phyloP scores from a whole-genome alignment of 2,329 filamentous ascomycete genomes.

The Colletotrichum viniferum region DNA sequence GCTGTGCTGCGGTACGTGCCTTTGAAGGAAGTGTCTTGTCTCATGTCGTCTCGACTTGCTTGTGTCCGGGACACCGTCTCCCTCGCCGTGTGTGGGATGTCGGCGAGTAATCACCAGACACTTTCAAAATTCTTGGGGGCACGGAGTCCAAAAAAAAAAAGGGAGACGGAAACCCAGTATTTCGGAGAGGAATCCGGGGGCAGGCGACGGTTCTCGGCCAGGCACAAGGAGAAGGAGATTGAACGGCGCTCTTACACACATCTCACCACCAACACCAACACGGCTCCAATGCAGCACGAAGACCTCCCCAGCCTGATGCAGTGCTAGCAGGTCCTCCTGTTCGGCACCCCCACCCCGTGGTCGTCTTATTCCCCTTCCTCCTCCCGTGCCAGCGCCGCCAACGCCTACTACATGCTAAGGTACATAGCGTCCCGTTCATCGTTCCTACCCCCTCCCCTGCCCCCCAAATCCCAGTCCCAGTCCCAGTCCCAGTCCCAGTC shows the following conservation, averaged over 20 bases:
- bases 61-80: background rate
- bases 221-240: background rate
- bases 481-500: background rate
- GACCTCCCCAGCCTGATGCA: background rate
- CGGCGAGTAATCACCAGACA: background rate
- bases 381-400: background rate
- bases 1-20: background rate
- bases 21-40: constrained; percentile 12
- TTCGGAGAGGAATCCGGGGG: background rate
- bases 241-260: background rate
- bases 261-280: background rate
- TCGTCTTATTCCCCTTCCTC: background rate
- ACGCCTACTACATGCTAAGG: background rate
- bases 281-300: background rate
- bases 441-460: background rate
- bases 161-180: background rate
- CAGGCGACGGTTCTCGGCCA: background rate
- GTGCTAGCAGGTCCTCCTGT: background rate
- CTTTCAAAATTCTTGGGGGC: background rate
- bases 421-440: background rate
- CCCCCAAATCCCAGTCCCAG: background rate
- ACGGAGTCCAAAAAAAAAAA: background rate
- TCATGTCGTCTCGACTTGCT: constrained; percentile 15
- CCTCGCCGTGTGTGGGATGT: background rate
- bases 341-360: constrained; percentile 7